Percentiles rank a stretch among this genome's conserved stretches.
Conservation (phyloP, 2,329 filamentous ascomycete species). For the Fusarium newnesense region DNA sequence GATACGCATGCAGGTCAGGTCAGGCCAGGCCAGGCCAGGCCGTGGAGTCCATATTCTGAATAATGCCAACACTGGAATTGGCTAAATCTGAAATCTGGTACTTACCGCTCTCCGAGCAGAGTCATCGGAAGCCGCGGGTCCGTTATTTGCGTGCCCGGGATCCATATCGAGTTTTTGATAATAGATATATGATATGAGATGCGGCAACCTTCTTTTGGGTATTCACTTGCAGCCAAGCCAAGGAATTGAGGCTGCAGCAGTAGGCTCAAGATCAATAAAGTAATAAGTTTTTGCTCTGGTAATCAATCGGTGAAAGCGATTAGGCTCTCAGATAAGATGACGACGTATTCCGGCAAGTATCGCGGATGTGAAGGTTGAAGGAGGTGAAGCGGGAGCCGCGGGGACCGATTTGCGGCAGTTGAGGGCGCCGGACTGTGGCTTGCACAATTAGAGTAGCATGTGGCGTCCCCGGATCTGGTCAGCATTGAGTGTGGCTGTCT, state of each 20-base stretch:
- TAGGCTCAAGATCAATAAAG: neutral
- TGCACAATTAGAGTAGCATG: neutral
- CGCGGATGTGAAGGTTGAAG: neutral
- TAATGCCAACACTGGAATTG: constrained; percentile 3
- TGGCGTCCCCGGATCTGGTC: neutral
- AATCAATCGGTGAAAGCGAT: neutral
- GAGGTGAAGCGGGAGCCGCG: constrained; percentile 24
- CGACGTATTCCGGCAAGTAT: constrained; percentile 3
- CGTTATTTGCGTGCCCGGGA: constrained; percentile 18
- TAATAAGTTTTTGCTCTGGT: neutral
- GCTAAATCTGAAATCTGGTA: constrained; percentile 28
- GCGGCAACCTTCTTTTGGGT: neutral
- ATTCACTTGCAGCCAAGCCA: neutral
- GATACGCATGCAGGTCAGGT: neutral
- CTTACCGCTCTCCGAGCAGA: constrained; percentile 51
- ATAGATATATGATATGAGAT: neutral
- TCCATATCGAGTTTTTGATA: constrained; percentile 27
- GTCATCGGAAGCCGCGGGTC: constrained; percentile 51
- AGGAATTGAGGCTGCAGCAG: neutral
- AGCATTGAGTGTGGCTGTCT: constrained; percentile 9
- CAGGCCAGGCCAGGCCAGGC: no score
- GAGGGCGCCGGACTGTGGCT: constrained; percentile 12
- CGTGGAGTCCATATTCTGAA: neutral
- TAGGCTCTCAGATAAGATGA: neutral
- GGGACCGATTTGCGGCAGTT: constrained; percentile 15